Evolutionary conservation across 345 rosid genomes (phyloP).

Genomic region (Eucalyptus leucophloia): DNA sequence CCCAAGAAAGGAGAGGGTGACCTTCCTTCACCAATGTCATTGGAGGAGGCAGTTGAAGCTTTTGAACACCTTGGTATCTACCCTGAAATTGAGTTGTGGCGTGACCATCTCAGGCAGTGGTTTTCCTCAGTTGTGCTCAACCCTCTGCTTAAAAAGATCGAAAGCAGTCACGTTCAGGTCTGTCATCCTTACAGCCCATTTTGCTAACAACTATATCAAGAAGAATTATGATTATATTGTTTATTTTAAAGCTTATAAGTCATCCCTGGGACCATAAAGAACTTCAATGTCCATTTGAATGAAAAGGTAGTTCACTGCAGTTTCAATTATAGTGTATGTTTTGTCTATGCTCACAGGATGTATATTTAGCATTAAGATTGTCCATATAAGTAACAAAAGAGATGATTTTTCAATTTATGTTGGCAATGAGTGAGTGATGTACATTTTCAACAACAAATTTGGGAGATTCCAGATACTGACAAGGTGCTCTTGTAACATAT

Average conservation of each 20-base stretch:
- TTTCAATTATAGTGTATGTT: background rate
- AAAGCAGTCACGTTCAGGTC: conserved; percentile 87
- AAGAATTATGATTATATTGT: background rate
- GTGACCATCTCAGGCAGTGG: conserved; percentile 91
- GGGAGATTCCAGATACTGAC: background rate
- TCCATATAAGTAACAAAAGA: background rate
- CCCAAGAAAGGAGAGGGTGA: conserved; percentile 98
- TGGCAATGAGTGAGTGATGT: background rate
- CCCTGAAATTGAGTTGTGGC: conserved; percentile 92
- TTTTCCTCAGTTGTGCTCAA: conserved; percentile 72
- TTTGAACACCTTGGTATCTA: conserved; percentile 67
- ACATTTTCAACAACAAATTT: background rate
- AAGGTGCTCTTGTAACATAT: background rate
- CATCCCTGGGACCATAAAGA: background rate
- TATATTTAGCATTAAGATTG: background rate
- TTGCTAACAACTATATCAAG: background rate
- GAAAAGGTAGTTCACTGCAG: background rate
- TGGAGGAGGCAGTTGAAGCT: conserved; percentile 83
- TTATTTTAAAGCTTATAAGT: background rate
- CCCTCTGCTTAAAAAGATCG: conserved; percentile 68
- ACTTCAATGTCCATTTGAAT: background rate
- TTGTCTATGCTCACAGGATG: background rate
- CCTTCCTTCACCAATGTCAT: conserved; percentile 79
- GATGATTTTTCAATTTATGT: background rate
- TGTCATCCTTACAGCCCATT: background rate